Evolutionary conservation across 2,329 filamentous ascomycete genomes (phyloP), one percentile per base, ranked within the genome.

Genomic region (Phyllosticta ampelicida): DNA sequence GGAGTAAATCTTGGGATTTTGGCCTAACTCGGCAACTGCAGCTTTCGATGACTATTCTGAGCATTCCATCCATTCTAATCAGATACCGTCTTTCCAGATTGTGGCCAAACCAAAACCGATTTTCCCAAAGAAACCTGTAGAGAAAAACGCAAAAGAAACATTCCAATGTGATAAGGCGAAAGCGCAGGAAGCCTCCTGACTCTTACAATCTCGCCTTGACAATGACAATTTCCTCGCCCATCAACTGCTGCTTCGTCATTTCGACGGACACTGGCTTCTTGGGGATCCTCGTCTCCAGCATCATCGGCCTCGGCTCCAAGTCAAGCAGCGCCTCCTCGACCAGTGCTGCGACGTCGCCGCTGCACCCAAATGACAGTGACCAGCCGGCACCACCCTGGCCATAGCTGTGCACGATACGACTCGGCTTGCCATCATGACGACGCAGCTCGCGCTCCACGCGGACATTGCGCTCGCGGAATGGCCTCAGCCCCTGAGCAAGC

Each of bases 301-400:
- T 26, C 54, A 56, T 57, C 5, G 55, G 28, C 50, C 21, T 44
- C 13, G 55, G 49, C 11, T 50, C 49, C 51, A 57, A 48, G 18
- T 51, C 58, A 9, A 21, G 19, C 26, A 74, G 62, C 5, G 69
- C 66, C 58, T 74, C 71, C 16, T 73, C 68, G 8, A 75, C 66
- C 51, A 75, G 61, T 50, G 54, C 60, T 11, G 61, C 63, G 18
- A 74, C 70, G 51, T 75, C 73, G 20, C 64, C 63, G 10, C 73
- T 73, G 56, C 72, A 74, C 1, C 73, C 73, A 60, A 75, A 75
- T 0, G 68, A 70, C 58, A 75, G 58, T 52, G 66, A 72, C 75
- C 75, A 77, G 4, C 75, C 75, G 2, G 73, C 70, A 4, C 73
- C 75, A 5, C 74, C 74, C 53, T 77, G 75, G 1, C 75, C 75